Percentiles rank a stretch among this genome's conserved stretches.
These are phyloP conservation scores for Epichloe elymi DNA, from an alignment of 2,329 filamentous ascomycete species.

Conservation along the genomic window DNA sequence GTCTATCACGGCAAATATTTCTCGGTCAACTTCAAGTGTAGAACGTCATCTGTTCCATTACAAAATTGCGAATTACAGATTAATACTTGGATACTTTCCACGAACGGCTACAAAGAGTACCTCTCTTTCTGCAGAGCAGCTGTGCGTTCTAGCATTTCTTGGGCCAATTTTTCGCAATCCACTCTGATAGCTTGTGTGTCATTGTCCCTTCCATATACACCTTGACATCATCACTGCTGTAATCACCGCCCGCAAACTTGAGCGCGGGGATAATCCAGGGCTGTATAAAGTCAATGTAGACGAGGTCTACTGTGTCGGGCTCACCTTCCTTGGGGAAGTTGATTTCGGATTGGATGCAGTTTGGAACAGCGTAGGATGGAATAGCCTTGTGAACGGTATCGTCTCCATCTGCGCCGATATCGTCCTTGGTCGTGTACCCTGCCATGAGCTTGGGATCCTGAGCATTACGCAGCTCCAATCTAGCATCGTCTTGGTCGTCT, in stretches of 20 bases:
- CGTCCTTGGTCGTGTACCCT: slow-evolving; percentile 85
- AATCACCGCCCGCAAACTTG: slow-evolving; percentile 42
- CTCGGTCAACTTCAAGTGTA: no score
- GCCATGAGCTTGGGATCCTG: slow-evolving; percentile 27
- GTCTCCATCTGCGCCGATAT: slow-evolving; percentile 71
- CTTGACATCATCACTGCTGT: slow-evolving; percentile 32
- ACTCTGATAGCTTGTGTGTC: slow-evolving; percentile 40
- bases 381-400: slow-evolving; percentile 74
- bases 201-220: slow-evolving; percentile 41
- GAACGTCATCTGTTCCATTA: no score
- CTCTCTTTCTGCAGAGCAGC: background rate
- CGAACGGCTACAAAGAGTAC: background rate
- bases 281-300: slow-evolving; percentile 87
- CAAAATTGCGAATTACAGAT: no score
- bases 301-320: slow-evolving; percentile 67
- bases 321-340: slow-evolving; percentile 42
- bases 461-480: slow-evolving; percentile 19
- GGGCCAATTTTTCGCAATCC: slow-evolving; percentile 48
- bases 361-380: slow-evolving; percentile 65
- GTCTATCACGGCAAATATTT: no score
- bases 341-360: slow-evolving; percentile 62
- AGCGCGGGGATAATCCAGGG: slow-evolving; percentile 68
- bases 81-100: background rate
- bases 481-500: slow-evolving; percentile 11
- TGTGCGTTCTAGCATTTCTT: slow-evolving; percentile 25